These are phyloP conservation scores for Pseudonectria buxi DNA, from an alignment of 2,329 filamentous ascomycete genomes.

Conservation along the genomic window DNA sequence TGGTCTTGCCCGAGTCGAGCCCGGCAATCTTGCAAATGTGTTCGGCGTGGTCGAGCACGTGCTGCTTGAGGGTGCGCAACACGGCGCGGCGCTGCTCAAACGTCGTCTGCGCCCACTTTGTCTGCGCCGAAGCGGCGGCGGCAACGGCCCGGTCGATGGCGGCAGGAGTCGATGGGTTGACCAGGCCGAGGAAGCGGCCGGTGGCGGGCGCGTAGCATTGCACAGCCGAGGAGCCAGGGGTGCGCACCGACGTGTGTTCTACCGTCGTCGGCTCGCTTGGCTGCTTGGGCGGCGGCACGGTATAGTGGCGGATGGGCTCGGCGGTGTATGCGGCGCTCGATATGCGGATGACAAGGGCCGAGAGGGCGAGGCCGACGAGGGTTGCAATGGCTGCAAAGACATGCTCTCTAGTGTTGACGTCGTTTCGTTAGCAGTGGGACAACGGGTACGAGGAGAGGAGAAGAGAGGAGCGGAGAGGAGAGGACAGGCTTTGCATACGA, in stretches of 20 bases:
- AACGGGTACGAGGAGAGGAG: not conserved
- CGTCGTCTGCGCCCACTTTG: slow-evolving; percentile 67
- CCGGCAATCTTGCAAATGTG: slow-evolving; percentile 79
- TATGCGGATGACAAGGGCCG: slow-evolving; percentile 24
- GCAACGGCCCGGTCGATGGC: slow-evolving; percentile 75
- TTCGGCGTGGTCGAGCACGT: slow-evolving; percentile 83
- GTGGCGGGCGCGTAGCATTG: slow-evolving; percentile 89
- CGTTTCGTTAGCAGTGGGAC: not conserved
- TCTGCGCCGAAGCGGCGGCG: slow-evolving; percentile 67
- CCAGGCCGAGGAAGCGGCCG: slow-evolving; percentile 70
- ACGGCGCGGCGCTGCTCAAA: slow-evolving; percentile 74
- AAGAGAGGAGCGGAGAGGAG: slow-evolving; percentile 5
- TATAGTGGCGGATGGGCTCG: slow-evolving; percentile 48
- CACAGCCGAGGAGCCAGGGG: slow-evolving; percentile 59
- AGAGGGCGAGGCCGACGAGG: slow-evolving; percentile 23
- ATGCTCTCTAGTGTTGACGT: slow-evolving; percentile 14
- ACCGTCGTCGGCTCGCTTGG: slow-evolving; percentile 52
- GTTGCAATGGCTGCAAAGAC: slow-evolving; percentile 24
- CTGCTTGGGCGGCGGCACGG: slow-evolving; percentile 54
- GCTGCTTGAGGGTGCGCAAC: slow-evolving; percentile 71
- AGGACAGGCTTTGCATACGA: slow-evolving; percentile 16
- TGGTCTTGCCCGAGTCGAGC: slow-evolving; percentile 92
- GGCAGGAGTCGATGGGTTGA: slow-evolving; percentile 69
- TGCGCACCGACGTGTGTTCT: slow-evolving; percentile 55
- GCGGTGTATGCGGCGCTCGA: slow-evolving; percentile 19